These are phyloP conservation scores for Diaporthe australafricana DNA, from an alignment of 2,329 filamentous ascomycete species.

Conservation along the genomic window DNA sequence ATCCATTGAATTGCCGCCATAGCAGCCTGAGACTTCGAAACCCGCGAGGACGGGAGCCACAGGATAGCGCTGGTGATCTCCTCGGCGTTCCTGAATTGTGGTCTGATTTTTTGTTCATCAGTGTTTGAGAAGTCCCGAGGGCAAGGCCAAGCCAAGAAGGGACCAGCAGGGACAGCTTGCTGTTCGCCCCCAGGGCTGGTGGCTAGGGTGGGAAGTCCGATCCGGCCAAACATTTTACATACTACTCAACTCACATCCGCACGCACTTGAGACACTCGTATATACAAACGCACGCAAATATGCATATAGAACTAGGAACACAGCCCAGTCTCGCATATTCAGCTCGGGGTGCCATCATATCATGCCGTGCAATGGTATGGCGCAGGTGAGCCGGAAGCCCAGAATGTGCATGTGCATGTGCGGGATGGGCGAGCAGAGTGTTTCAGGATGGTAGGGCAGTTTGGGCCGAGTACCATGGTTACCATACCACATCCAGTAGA, in stretches of 20 bases:
- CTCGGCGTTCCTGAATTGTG: conserved; percentile 35
- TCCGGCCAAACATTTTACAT: neutral
- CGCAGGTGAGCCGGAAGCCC: neutral
- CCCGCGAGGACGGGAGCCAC: neutral
- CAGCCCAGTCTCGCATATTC: conserved; percentile 3
- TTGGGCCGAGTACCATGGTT: conserved; percentile 21
- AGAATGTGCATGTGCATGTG: neutral
- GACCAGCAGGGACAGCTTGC: conserved; percentile 21
- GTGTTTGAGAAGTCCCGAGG: conserved; percentile 37
- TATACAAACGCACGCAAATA: neutral
- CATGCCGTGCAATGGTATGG: neutral
- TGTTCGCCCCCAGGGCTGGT: neutral
- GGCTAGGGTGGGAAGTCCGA: neutral
- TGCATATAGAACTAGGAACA: neutral
- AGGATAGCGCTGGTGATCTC: conserved; percentile 22
- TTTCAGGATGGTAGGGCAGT: conserved; percentile 28
- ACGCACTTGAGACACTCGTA: neutral
- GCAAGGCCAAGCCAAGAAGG: conserved; percentile 5
- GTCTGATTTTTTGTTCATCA: conserved; percentile 41
- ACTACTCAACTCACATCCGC: neutral
- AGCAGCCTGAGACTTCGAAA: conserved; percentile 17
- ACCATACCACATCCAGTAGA: conserved; percentile 1
- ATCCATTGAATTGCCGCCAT: conserved; percentile 5
- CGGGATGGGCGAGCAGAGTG: neutral
- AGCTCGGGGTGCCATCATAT: neutral